Conservation (phyloP, 768 basidiomycete genomes). For the Sporobolomyces roseus region DNA sequence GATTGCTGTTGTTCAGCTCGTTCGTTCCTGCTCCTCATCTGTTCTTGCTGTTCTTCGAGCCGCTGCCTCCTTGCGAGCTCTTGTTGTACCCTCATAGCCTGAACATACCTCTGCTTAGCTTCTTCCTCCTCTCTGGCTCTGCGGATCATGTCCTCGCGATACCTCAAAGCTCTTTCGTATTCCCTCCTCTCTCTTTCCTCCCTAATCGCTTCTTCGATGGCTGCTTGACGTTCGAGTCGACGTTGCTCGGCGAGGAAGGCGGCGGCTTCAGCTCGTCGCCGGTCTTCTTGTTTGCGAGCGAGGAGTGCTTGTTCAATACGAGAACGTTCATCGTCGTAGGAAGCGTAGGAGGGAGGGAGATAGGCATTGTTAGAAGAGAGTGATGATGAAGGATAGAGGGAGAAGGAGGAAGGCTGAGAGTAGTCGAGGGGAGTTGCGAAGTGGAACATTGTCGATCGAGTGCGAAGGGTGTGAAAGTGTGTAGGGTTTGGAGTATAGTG, state of each 20-base stretch:
- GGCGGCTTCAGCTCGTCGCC: constrained; percentile 14
- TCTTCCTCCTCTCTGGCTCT: background rate
- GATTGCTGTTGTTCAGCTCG: background rate
- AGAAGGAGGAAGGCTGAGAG: background rate
- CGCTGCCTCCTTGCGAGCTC: constrained; percentile 9
- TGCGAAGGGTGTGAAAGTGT: background rate
- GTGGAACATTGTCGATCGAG: constrained; percentile 52
- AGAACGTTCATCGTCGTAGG: background rate
- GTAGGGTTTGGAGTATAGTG: background rate
- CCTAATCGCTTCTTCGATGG: constrained; percentile 11
- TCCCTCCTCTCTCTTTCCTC: constrained; percentile 13
- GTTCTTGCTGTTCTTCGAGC: constrained; percentile 49
- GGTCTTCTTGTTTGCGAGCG: constrained; percentile 9
- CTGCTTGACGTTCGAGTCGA: constrained; percentile 7
- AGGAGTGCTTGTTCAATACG: constrained; percentile 15
- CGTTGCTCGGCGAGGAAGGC: constrained; percentile 5
- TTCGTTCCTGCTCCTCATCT: background rate
- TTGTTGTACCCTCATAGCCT: background rate
- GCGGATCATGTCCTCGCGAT: constrained; percentile 6
- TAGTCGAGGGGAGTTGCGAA: background rate
- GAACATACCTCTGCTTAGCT: background rate
- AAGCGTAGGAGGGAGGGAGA: background rate
- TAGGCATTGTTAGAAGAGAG: background rate
- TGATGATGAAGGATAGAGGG: constrained; percentile 48
- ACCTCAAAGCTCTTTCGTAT: background rate